phyloP scores from a whole-genome alignment of 768 basidiomycete species.

The Tylopilus balloui region DNA sequence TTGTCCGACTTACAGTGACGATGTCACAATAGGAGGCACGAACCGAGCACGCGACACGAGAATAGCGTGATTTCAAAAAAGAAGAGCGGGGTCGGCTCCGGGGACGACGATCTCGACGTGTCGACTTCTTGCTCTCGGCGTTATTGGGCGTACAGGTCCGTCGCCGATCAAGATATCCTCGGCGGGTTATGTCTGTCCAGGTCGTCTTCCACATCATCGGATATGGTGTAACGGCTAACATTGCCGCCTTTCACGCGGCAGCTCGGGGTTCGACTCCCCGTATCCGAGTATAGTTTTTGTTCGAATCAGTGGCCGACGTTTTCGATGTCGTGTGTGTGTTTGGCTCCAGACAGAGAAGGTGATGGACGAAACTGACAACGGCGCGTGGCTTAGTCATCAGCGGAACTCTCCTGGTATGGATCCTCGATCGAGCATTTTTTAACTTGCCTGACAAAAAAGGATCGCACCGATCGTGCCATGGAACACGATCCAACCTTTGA shows the following conservation, averaged over 20 bases:
- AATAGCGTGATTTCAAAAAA: neutral
- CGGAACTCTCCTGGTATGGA: neutral
- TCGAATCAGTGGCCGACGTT: neutral
- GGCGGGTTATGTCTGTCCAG: neutral
- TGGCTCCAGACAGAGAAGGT: neutral
- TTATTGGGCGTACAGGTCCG: neutral
- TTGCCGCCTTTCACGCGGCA: conserved; percentile 58
- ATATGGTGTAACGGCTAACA: conserved; percentile 68
- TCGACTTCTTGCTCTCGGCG: neutral
- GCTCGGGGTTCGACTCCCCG: conserved; percentile 37
- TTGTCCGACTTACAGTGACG: neutral
- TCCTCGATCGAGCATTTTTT: too few species aligned
- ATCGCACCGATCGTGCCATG: too few species aligned
- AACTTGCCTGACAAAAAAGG: too few species aligned
- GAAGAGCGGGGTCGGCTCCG: neutral
- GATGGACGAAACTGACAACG: neutral
- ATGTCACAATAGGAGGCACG: neutral
- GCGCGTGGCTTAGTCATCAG: neutral
- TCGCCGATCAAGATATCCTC: too few species aligned
- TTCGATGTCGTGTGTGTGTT: too few species aligned
- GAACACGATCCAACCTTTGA: too few species aligned
- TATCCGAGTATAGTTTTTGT: conserved; percentile 22
- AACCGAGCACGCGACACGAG: conserved; percentile 5
- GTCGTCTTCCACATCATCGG: conserved; percentile 16
- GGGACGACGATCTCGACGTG: neutral